Evolutionary conservation across 1,139 yeast species (phyloP).

Genomic region (Zhuliangozyma parablackwelliae): DNA sequence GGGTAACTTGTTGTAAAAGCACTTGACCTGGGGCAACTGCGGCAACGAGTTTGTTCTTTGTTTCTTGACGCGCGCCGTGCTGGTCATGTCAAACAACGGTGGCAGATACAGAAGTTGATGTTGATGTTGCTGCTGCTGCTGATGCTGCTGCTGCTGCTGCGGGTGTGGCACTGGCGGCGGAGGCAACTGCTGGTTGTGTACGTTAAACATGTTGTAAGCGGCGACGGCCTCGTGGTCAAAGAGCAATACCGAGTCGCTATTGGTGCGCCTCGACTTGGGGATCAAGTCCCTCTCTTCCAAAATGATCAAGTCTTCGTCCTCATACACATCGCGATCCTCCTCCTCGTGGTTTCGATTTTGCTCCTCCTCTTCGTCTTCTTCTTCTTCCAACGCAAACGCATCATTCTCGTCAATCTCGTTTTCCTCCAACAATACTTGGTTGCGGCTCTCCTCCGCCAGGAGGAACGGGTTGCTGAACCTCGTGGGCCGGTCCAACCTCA

Average conservation of each 20-base stretch:
- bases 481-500: background rate
- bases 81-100: constrained; percentile 4
- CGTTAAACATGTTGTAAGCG: constrained; percentile 44
- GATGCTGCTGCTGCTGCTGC: background rate
- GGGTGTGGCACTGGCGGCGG: background rate
- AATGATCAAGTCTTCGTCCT: constrained; percentile 31
- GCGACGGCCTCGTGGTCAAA: constrained; percentile 38
- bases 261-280: constrained; percentile 26
- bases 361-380: constrained; percentile 3
- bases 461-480: background rate
- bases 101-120: background rate
- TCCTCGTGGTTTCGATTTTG: constrained; percentile 2
- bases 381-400: background rate
- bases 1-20: constrained; percentile 40
- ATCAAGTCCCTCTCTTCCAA: constrained; percentile 30
- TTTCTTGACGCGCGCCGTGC: constrained; percentile 29
- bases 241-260: constrained; percentile 35
- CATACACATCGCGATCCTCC: constrained; percentile 19
- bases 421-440: constrained; percentile 2
- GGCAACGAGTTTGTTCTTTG: constrained; percentile 70
- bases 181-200: constrained; percentile 15
- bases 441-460: constrained; percentile 2
- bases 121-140: background rate
- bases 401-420: constrained; percentile 1
- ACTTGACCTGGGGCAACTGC: constrained; percentile 56